Base-by-base conservation (phyloP, 495 filamentous ascomycete genomes). In the Penicillium alfredii region DNA sequence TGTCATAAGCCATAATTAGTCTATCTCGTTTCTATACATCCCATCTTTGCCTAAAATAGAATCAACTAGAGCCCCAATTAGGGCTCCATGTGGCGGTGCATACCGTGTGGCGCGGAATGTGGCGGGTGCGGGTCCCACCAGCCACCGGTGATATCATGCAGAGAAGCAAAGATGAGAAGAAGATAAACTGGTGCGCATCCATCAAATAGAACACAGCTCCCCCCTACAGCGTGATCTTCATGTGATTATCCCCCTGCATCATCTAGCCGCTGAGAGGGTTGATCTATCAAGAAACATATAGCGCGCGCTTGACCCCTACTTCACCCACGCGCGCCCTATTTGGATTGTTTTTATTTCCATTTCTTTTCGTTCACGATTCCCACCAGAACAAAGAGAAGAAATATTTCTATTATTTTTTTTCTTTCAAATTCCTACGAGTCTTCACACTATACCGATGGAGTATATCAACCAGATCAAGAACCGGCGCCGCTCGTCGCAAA, bases 401-500 rank as follows among this genome's bases (percentile, higher is more conserved):
- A 16, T 18, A 15, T 3, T 24, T 8, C 9, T 8, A 6, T 0
- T 12, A 11, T 14, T 14, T n/a, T 17, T 1, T 9, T 13, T 0
- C 28, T 2, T 10, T 8, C 0, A 6, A 10, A n/a, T 30, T 18
- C 14, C n/a, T 11, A 6, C 9, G 11, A 18, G 3, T n/a, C 2
- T 10, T 4, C 11, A 8, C 11, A 16, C 17, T 2, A 41, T 43
- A 30, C 22, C 38, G 2, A 66, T 73, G 58, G 56, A 69, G 32
- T 68, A 71, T 35, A 49, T 74, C 19, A 64, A 49, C 26, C 47
- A 63, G 40, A 44, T 58, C 29, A 48, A 63, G 51, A 50, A 52
- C 52, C 45, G 60, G 33, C 47, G 44, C 32, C 44, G 54, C 23
- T 41, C 52, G 23, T 52, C 58, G 12, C 44, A 51, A 37, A 44